A percentile compares a stretch with the other conserved stretches of the same genome.
Conservation (phyloP, 306 rosid genomes). For the Corylus americana region DNA sequence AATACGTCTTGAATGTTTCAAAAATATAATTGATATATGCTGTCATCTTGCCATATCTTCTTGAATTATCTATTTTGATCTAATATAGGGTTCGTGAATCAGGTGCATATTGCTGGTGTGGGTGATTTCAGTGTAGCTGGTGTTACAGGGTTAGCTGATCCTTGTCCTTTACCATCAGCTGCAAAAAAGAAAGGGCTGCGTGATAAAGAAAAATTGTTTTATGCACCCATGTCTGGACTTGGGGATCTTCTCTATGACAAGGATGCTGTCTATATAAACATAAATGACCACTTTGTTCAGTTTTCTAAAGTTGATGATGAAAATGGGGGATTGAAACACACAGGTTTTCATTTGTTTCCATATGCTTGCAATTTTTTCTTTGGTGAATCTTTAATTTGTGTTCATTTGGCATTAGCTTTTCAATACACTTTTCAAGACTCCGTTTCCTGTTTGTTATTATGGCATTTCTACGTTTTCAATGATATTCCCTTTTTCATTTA, state of each 20-base stretch:
- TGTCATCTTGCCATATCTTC: neutral
- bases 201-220: slow-evolving; percentile 83
- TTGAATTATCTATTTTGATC: slow-evolving; percentile 7
- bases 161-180: slow-evolving; percentile 96
- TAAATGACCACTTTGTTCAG: slow-evolving; percentile 84
- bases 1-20: neutral
- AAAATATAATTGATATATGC: neutral
- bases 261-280: slow-evolving; percentile 90
- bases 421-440: neutral
- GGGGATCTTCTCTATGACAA: slow-evolving; percentile 96
- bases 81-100: slow-evolving; percentile 38
- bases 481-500: neutral
- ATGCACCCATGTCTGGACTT: slow-evolving; percentile 96
- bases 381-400: slow-evolving; percentile 15
- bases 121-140: slow-evolving; percentile 79
- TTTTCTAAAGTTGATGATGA: slow-evolving; percentile 66
- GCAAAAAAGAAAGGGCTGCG: slow-evolving; percentile 98
- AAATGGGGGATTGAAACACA: slow-evolving; percentile 40
- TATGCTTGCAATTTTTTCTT: slow-evolving; percentile 12
- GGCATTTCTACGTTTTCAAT: neutral
- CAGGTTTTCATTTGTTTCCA: slow-evolving; percentile 48
- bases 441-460: neutral
- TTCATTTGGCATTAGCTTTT: slow-evolving; percentile 10
- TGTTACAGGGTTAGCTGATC: slow-evolving; percentile 69
- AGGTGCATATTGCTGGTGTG: slow-evolving; percentile 96